These are phyloP conservation scores for Tolypocladium album DNA, from an alignment of 2,329 filamentous ascomycete species.

Conservation along the genomic window DNA sequence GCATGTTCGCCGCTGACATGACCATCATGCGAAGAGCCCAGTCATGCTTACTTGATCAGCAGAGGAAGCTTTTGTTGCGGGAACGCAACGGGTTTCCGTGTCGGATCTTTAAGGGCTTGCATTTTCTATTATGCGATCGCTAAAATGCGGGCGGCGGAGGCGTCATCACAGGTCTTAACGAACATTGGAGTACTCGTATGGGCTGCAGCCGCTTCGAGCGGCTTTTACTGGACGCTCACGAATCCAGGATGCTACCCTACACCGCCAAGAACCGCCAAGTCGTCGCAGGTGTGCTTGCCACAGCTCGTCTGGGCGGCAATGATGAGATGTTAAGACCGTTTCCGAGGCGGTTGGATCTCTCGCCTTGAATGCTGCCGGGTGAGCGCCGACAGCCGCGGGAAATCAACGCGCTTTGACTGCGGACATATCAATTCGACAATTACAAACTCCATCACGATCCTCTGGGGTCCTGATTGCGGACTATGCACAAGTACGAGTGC, in stretches of 20 bases:
- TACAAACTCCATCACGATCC: no score
- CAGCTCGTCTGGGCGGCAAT: neutral
- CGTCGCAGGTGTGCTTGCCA: neutral
- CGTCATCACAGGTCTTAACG: neutral
- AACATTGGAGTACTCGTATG: no score
- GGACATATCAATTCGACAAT: neutral
- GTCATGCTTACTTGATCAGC: neutral
- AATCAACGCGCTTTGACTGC: neutral
- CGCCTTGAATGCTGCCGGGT: neutral
- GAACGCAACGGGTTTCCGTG: neutral
- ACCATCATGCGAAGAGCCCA: neutral
- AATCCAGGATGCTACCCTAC: neutral
- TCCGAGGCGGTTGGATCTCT: neutral
- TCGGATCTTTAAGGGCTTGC: neutral
- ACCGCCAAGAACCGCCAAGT: neutral
- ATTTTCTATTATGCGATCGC: no score
- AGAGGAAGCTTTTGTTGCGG: neutral
- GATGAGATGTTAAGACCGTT: neutral
- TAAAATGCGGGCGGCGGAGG: neutral
- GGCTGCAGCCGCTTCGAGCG: neutral
- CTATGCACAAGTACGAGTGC: no score
- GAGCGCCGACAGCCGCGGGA: neutral
- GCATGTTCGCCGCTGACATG: constrained; percentile 1
- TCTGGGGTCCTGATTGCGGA: no score
- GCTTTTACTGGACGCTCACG: no score